Base-by-base conservation (phyloP, 129 eudicot genomes). In the Cynara cardunculus region DNA sequence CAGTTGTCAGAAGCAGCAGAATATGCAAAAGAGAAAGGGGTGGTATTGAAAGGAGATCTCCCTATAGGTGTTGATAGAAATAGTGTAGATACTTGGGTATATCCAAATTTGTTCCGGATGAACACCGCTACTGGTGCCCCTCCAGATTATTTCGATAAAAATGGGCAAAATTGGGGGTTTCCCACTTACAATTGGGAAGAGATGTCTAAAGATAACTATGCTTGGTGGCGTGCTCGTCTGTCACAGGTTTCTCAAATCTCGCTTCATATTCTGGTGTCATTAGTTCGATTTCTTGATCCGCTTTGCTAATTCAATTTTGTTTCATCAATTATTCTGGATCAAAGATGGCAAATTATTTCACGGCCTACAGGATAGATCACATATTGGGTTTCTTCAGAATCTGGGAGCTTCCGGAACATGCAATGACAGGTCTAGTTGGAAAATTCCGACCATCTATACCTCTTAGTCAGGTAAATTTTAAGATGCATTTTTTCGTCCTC, bases 161-260 rank as follows among this genome's bases (percentile, higher is more conserved):
- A 96, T 62, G 99, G 99, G 37, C 99, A 96, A 67, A 96, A 96
- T 85, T 96, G 99, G 99, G 99, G 99, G 9, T 96, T 96, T 72
- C 99, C 99, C 7, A 96, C 98, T 76, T 96, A 96, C 79, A 96
- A 96, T 75, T 96, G 99, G 99, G 99, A 93, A 83, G 99, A 96
- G 80, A 96, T 96, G 99, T 96, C 99, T 25, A 96, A 96, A 82
- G 99, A 96, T 79, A 96, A 96, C 85, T 96, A 96, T 88, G 99
- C 82, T 71, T 96, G 99, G 99, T 96, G 99, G 99, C 96, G 98
- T 85, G 96, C 89, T 81, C 99, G 99, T 84, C 78, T 96, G 79
- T 89, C 99, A 49, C 99, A 96, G 99, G 99, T 92, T 69, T 46
- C 13, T 78, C 22, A 56, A 13, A 46, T 46, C 69, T 71, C 14